Conservation (phyloP, 2,329 filamentous ascomycete species). For the Didymella lethalis region DNA sequence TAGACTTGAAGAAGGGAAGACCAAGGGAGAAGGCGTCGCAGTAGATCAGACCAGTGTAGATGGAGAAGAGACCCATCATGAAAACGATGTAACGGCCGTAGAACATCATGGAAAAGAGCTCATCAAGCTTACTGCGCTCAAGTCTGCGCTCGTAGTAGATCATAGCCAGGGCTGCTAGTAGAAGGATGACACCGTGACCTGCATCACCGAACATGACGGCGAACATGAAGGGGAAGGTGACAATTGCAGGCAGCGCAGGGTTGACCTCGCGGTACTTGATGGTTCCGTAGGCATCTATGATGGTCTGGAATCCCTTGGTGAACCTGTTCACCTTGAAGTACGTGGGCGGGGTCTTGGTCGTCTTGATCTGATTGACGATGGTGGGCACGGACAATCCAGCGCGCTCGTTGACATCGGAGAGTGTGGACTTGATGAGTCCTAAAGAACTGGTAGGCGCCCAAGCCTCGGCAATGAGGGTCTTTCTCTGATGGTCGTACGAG, state of each 20-base stretch:
- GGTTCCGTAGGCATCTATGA: slow-evolving; percentile 97
- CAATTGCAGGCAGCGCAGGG: slow-evolving; percentile 90
- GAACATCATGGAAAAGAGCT: slow-evolving; percentile 97
- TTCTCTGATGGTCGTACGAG: slow-evolving; percentile 93
- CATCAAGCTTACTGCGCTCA: slow-evolving; percentile 85
- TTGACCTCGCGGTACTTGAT: slow-evolving; percentile 98
- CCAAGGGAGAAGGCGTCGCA: slow-evolving; percentile 97
- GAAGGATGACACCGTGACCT: slow-evolving; percentile 91
- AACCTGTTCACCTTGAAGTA: slow-evolving; percentile 99
- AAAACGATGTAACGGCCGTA: slow-evolving; percentile 98
- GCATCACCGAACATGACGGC: slow-evolving; percentile 99
- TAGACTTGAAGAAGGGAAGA: slow-evolving; percentile 85
- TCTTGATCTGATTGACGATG: slow-evolving; percentile 97
- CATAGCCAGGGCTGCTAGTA: slow-evolving; percentile 83
- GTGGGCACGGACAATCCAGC: slow-evolving; percentile 96
- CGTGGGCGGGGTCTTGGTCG: slow-evolving; percentile 95
- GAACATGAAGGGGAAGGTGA: slow-evolving; percentile 99
- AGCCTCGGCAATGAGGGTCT: slow-evolving; percentile 95
- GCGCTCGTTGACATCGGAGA: slow-evolving; percentile 95
- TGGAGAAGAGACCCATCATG: slow-evolving; percentile 96
- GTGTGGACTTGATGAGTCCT: slow-evolving; percentile 85
- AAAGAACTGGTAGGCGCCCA: slow-evolving; percentile 96
- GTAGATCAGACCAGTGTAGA: slow-evolving; percentile 97
- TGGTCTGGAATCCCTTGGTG: slow-evolving; percentile 97
- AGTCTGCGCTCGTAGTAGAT: slow-evolving; percentile 95